These are phyloP conservation scores for Recurvomyces mirabilis DNA, from an alignment of 495 filamentous ascomycete genomes.

Conservation along the genomic window DNA sequence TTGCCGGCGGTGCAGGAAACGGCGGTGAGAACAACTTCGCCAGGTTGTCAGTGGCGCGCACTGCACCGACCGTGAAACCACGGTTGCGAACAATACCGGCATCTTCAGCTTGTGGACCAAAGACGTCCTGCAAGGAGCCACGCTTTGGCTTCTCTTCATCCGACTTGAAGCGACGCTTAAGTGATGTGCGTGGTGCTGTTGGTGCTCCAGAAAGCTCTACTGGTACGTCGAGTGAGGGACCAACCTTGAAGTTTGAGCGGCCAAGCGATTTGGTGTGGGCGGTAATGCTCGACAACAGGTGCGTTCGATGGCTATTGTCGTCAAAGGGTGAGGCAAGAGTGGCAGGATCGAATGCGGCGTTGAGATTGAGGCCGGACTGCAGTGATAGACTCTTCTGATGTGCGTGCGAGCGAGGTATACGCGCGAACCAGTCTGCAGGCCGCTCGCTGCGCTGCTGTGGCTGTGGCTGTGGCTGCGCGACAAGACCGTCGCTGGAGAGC, in stretches of 20 bases:
- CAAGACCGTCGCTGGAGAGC: slow-evolving; percentile 35
- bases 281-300: slow-evolving; percentile 17
- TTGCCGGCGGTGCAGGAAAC: neutral
- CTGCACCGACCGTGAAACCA: slow-evolving; percentile 50
- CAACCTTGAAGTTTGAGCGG: slow-evolving; percentile 10
- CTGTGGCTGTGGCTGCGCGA: slow-evolving; percentile 11
- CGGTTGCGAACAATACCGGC: slow-evolving; percentile 40
- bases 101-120: slow-evolving; percentile 32
- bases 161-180: slow-evolving; percentile 43
- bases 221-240: slow-evolving; percentile 20
- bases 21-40: slow-evolving; percentile 25
- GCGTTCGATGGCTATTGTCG: slow-evolving; percentile 2
- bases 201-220: slow-evolving; percentile 17
- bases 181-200: slow-evolving; percentile 28
- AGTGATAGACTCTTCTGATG: slow-evolving; percentile 35
- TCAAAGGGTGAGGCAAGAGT: slow-evolving; percentile 23
- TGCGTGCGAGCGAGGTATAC: slow-evolving; percentile 24
- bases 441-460: slow-evolving; percentile 14
- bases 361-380: slow-evolving; percentile 32
- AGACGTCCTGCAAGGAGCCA: slow-evolving; percentile 38
- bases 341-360: neutral
- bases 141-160: slow-evolving; percentile 39
- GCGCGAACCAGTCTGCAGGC: slow-evolving; percentile 18
- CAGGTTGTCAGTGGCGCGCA: slow-evolving; percentile 28
- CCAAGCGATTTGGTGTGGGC: slow-evolving; percentile 16